These are phyloP conservation scores for Fusarium sp. DNA, from an alignment of 2,329 filamentous ascomycete genomes.

Conservation along the genomic window DNA sequence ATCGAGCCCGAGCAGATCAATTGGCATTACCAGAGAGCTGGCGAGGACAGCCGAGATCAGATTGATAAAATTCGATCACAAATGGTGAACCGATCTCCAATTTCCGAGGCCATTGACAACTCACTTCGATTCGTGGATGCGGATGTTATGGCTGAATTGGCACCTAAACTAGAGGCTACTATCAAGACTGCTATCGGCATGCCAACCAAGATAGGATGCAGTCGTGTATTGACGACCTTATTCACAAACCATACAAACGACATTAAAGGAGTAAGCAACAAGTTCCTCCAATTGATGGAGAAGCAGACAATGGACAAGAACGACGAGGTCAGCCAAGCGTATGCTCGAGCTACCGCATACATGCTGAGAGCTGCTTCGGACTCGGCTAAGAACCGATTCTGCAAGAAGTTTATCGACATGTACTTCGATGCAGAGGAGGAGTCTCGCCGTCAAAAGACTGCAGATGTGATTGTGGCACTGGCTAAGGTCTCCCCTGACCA, in stretches of 20 bases:
- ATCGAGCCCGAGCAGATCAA: slow-evolving; percentile 91
- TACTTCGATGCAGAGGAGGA: slow-evolving; percentile 88
- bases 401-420: slow-evolving; percentile 66
- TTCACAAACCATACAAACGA: slow-evolving; percentile 81
- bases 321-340: slow-evolving; percentile 90
- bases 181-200: slow-evolving; percentile 90
- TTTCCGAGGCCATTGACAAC: slow-evolving; percentile 91
- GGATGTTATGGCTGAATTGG: slow-evolving; percentile 77
- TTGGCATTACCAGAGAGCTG: slow-evolving; percentile 89
- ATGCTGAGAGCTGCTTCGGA: slow-evolving; percentile 70
- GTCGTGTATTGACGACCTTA: slow-evolving; percentile 83
- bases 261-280: slow-evolving; percentile 78
- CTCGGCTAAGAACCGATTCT: slow-evolving; percentile 60
- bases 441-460: slow-evolving; percentile 75
- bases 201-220: slow-evolving; percentile 93
- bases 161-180: slow-evolving; percentile 76
- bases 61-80: slow-evolving; percentile 88
- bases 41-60: slow-evolving; percentile 86
- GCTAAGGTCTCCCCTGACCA: slow-evolving; percentile 90
- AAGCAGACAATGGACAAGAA: slow-evolving; percentile 90
- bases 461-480: slow-evolving; percentile 83
- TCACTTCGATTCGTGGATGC: slow-evolving; percentile 86
- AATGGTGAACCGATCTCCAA: slow-evolving; percentile 84
- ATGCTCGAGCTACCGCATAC: slow-evolving; percentile 87
- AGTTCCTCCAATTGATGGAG: slow-evolving; percentile 79